These are phyloP conservation scores for Alternaria brassicicola DNA, from an alignment of 2,329 filamentous ascomycete genomes.

Conservation along the genomic window DNA sequence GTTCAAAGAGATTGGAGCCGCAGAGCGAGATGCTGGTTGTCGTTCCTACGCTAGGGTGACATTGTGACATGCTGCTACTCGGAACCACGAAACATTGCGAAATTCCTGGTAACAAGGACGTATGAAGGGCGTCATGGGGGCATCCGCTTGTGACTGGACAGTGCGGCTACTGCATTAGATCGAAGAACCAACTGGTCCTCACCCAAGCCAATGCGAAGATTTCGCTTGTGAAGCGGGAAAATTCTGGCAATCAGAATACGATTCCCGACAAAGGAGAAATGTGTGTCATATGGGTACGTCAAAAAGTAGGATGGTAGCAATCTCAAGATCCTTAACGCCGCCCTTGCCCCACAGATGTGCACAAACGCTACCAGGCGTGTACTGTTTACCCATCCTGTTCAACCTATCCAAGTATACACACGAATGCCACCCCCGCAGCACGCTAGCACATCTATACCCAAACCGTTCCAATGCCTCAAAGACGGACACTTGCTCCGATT, in stretches of 20 bases:
- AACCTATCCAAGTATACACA: neutral
- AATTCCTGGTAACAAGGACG: neutral
- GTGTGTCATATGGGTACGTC: neutral
- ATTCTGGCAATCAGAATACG: neutral
- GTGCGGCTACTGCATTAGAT: neutral
- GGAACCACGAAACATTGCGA: neutral
- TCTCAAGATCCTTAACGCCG: neutral
- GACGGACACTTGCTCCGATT: constrained; percentile 56
- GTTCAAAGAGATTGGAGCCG: too few relatives aligned
- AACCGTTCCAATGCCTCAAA: constrained; percentile 32
- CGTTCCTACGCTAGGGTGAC: neutral
- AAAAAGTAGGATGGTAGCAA: neutral
- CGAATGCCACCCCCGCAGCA: neutral
- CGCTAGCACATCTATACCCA: neutral
- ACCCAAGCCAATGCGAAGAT: neutral
- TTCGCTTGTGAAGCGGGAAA: neutral
- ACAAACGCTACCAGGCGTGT: neutral
- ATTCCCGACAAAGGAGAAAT: neutral
- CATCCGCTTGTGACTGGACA: neutral
- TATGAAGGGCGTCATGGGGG: neutral
- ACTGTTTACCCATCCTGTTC: neutral
- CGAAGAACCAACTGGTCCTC: neutral
- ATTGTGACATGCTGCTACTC: neutral
- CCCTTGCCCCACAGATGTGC: neutral
- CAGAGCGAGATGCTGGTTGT: too few relatives aligned